These are phyloP conservation scores for Cucurbita ficifolia DNA, from an alignment of 306 rosid genomes.

Conservation along the genomic window DNA sequence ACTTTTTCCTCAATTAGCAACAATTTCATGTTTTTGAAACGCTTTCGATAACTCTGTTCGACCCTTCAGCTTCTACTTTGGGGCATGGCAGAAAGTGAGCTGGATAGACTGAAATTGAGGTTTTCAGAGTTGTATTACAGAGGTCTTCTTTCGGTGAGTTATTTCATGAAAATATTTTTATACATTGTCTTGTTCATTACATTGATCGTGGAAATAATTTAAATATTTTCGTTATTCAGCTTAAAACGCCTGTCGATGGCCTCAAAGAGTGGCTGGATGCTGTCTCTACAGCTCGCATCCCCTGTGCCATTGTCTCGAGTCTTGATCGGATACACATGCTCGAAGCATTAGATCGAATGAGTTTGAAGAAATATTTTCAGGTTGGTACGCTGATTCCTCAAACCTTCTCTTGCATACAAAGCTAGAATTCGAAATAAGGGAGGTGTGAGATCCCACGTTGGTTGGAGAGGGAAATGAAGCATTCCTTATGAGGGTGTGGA, in stretches of 20 bases:
- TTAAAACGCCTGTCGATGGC: slow-evolving; percentile 65
- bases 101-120: slow-evolving; percentile 50
- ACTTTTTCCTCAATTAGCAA: not conserved
- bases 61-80: slow-evolving; percentile 53
- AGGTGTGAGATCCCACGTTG: too few species aligned
- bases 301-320: slow-evolving; percentile 92
- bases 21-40: not conserved
- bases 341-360: slow-evolving; percentile 60
- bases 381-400: slow-evolving; percentile 21
- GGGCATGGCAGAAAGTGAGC: slow-evolving; percentile 40
- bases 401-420: not conserved
- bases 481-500: too few species aligned
- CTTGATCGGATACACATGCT: slow-evolving; percentile 72
- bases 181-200: not conserved
- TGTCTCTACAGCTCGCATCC: slow-evolving; percentile 68
- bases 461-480: too few species aligned
- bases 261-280: slow-evolving; percentile 94
- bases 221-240: slow-evolving; percentile 23
- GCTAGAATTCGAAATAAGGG: not conserved
- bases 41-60: slow-evolving; percentile 7
- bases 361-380: slow-evolving; percentile 76
- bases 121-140: slow-evolving; percentile 70
- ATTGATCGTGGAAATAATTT: not conserved
- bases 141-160: slow-evolving; percentile 65
- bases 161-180: slow-evolving; percentile 3